phyloP scores from a whole-genome alignment of 169 alveolate genomes.

The Besnoitia besnoiti region DNA sequence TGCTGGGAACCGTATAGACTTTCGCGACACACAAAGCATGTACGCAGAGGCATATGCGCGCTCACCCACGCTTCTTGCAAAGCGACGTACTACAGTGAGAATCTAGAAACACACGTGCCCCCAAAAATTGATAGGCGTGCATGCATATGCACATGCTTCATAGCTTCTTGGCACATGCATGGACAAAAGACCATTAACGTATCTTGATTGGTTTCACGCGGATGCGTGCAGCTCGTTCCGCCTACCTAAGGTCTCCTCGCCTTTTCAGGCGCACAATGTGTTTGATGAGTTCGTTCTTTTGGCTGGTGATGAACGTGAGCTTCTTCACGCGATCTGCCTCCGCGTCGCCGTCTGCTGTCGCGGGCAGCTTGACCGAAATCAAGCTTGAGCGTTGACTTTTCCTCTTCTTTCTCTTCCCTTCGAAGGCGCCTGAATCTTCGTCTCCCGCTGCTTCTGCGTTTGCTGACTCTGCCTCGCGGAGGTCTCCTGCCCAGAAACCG shows the following conservation, averaged over 20 bases:
- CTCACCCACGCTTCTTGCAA: no score
- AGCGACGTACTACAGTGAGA: no score
- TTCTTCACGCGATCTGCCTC: background rate
- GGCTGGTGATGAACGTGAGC: background rate
- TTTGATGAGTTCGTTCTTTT: background rate
- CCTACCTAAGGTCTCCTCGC: conserved; percentile 21
- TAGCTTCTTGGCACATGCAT: no score
- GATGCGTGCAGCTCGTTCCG: background rate
- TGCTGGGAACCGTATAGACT: no score
- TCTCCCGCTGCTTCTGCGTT: background rate
- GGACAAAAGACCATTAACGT: no score
- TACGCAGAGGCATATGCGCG: no score
- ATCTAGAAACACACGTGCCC: background rate
- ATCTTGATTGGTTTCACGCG: background rate
- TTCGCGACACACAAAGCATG: no score
- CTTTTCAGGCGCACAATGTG: conserved; percentile 26
- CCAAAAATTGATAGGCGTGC: background rate
- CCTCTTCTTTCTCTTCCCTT: background rate
- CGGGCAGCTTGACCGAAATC: no score
- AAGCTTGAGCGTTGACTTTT: background rate
- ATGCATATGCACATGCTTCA: background rate
- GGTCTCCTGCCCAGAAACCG: no score
- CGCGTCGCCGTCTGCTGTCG: no score
- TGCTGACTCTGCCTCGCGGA: background rate
- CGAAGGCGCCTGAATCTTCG: background rate